phyloP scores from a whole-genome alignment of 2,329 filamentous ascomycete genomes.

The Exophiala sp. region DNA sequence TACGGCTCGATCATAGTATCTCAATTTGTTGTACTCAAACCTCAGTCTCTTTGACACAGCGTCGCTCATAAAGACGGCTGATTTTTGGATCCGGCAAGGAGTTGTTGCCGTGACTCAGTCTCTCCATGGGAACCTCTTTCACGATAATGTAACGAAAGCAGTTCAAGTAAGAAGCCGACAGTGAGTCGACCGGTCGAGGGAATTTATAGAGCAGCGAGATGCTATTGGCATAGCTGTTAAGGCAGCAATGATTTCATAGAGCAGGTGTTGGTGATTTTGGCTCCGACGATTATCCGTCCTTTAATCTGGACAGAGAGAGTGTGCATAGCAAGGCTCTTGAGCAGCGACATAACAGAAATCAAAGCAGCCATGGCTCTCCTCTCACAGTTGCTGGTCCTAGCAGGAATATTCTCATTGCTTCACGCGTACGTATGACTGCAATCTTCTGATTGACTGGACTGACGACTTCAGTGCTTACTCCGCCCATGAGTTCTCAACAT shows the following conservation, averaged over 20 bases:
- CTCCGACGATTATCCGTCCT: not conserved
- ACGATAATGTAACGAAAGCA: too few relatives aligned
- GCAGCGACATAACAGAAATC: not conserved
- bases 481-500: conserved; percentile 81
- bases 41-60: too few relatives aligned
- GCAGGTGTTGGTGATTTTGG: not conserved
- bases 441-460: conserved; percentile 10
- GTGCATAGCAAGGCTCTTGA: not conserved
- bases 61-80: too few relatives aligned
- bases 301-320: not conserved
- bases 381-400: conserved; percentile 65
- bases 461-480: conserved; percentile 75
- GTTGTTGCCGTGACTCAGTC: too few relatives aligned
- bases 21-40: too few relatives aligned
- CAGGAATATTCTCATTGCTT: conserved; percentile 74
- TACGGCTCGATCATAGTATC: too few relatives aligned
- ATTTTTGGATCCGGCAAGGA: too few relatives aligned
- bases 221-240: not conserved
- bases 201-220: too few relatives aligned
- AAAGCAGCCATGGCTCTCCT: conserved; percentile 62
- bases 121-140: too few relatives aligned
- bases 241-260: not conserved
- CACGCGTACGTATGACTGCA: conserved; percentile 75
- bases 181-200: too few relatives aligned
- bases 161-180: too few relatives aligned